Base-by-base conservation (phyloP, 2,329 filamentous ascomycete genomes). In the Acephala macrosclerotiorum region DNA sequence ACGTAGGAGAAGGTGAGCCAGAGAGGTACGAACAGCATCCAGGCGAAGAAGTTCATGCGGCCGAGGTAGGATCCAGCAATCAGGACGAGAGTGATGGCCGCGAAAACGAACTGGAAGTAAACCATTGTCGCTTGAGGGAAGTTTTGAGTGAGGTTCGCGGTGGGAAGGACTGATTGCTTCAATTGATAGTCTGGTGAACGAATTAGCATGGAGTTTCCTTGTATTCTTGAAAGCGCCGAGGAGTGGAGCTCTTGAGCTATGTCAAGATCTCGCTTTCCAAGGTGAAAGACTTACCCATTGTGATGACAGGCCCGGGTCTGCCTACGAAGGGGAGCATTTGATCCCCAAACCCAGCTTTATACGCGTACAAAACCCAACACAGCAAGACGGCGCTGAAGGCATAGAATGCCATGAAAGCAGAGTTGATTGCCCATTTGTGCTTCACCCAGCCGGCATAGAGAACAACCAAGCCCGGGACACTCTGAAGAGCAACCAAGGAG, bases 51-150 rank as follows among this genome's bases (percentile, higher is more conserved):
- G 70, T 81, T 84, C 80, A 84, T 83, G 57, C 82, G 77, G 40
- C 81, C 79, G 1, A 85, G 77, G 45, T 79, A 80, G 3, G 80
- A 78, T 5, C 82, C 82, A 0, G 81, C 82, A 60, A 80, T 73
- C 42, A 84, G 80, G 57, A 83, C 77, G 1, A 84, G 69, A 0
- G 82, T 84, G 67, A 84, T 84, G 56, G 82, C 82, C 0, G 82
- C 82, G 73, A 85, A 84, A 57, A 83, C 82, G 67, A 84, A 84
- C 69, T 85, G 82, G 75, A 84, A 84, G 72, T 85, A 85, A 0
- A 84, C 75, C 82, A 84, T 84, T 2, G 82, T 84, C 3, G 79
- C 77, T 64, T 80, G 73, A 1, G 81, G 81, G 67, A 81, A 84
- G 67, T 78, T 77, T 61, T 81, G 78, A 6, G 68, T 71, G 25